Conservation (phyloP, 2,329 filamentous ascomycete genomes). For the Didymella exigua region DNA sequence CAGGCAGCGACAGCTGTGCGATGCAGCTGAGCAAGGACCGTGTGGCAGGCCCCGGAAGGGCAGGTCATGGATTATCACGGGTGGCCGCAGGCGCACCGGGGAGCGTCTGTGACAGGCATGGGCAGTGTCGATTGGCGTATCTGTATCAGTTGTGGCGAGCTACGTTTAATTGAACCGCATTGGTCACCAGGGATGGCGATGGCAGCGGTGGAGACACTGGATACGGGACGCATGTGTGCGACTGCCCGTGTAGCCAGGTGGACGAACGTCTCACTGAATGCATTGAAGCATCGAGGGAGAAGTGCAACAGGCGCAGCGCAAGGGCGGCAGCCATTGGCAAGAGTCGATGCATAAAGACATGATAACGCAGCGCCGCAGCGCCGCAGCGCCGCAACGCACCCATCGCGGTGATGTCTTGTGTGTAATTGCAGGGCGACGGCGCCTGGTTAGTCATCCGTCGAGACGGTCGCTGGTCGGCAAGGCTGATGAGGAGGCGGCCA, state of each 20-base stretch:
- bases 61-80: conserved; percentile 23
- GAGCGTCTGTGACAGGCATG: conserved; percentile 19
- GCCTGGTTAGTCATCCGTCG: background rate
- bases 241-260: conserved; percentile 12
- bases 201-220: conserved; percentile 15
- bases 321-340: conserved; percentile 1
- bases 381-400: too few relatives aligned
- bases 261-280: background rate
- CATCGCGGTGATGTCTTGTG: background rate
- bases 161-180: conserved; percentile 16
- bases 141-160: conserved; percentile 30
- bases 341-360: background rate
- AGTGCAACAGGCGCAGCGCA: background rate
- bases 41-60: conserved; percentile 1
- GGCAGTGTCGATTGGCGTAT: conserved; percentile 23
- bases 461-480: background rate
- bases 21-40: conserved; percentile 3
- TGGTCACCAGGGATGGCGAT: conserved; percentile 6
- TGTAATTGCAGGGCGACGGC: background rate
- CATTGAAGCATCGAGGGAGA: conserved; percentile 4
- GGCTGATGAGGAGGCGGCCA: too few relatives aligned
- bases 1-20: conserved; percentile 5
- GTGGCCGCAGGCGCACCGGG: conserved; percentile 20
- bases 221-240: conserved; percentile 14
- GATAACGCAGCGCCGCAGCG: background rate